Conservation (phyloP, 768 basidiomycete genomes). For the Fomitopsis pulvina region DNA sequence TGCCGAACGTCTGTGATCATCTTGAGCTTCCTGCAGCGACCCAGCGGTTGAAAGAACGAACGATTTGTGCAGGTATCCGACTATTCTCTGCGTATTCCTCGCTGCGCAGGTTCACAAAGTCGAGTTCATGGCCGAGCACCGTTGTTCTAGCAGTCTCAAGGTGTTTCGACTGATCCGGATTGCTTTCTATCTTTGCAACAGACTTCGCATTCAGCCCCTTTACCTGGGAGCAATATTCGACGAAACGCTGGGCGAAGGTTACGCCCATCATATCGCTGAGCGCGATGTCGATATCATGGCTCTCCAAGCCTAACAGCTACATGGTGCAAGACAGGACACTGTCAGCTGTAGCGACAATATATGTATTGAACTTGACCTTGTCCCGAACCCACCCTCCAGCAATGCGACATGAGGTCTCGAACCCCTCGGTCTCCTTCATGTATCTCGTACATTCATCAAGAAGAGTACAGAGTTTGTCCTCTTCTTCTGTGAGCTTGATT, state of each 20-base stretch:
- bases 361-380: conserved; percentile 60
- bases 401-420: conserved; percentile 71
- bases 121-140: conserved; percentile 76
- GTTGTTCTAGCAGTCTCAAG: conserved; percentile 89
- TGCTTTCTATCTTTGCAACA: conserved; percentile 82
- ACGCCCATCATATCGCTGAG: conserved; percentile 86
- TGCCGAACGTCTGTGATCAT: conserved; percentile 70
- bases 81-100: conserved; percentile 87
- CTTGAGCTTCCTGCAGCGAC: neutral
- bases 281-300: conserved; percentile 92
- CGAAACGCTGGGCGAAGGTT: conserved; percentile 77
- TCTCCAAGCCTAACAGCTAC: conserved; percentile 74
- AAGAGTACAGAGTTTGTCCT: conserved; percentile 66
- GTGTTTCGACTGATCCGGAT: conserved; percentile 97
- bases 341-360: neutral
- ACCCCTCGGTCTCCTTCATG: conserved; percentile 44
- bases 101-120: conserved; percentile 89
- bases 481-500: conserved; percentile 59
- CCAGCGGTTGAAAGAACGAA: conserved; percentile 31
- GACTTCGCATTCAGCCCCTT: conserved; percentile 48
- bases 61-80: conserved; percentile 84
- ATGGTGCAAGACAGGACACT: neutral
- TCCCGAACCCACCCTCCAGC: conserved; percentile 99
- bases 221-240: conserved; percentile 46
- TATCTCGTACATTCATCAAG: conserved; percentile 70